A percentile compares a stretch with the other conserved stretches of the same genome.
phyloP scores from a whole-genome alignment of 495 filamentous ascomycete species.

The Lasiosphaeria hispida region DNA sequence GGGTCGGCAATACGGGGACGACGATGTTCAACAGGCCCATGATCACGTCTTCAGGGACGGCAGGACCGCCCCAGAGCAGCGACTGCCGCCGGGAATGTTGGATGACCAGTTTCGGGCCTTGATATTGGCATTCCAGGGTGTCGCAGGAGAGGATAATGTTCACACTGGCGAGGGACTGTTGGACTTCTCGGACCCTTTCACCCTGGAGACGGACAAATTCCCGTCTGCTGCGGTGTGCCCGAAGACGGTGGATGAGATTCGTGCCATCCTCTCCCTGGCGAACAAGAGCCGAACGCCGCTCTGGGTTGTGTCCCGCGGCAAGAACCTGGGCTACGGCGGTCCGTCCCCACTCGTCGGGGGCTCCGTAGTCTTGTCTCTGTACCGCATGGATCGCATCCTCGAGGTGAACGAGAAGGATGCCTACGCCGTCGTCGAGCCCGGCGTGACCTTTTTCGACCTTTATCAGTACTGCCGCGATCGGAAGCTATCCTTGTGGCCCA shows the following conservation, averaged over 20 bases:
- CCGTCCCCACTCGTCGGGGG: constrained; percentile 48
- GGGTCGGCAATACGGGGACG: no score
- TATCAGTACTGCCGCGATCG: constrained; percentile 45
- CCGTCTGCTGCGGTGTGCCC: neutral
- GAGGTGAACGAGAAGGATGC: constrained; percentile 52
- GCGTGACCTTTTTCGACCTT: constrained; percentile 53
- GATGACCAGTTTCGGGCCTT: no score
- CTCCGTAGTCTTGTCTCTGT: constrained; percentile 50
- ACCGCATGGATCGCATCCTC: constrained; percentile 52
- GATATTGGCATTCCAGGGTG: no score
- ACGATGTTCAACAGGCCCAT: no score
- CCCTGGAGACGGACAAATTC: no score
- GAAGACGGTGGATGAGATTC: neutral
- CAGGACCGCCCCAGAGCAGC: no score
- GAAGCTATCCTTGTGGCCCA: constrained; percentile 48
- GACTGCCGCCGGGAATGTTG: no score
- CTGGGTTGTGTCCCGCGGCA: neutral
- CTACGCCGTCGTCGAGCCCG: constrained; percentile 51
- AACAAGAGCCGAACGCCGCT: neutral
- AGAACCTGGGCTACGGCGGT: constrained; percentile 49
- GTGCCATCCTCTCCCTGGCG: constrained; percentile 25
- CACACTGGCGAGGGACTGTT: no score
- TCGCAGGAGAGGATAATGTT: no score
- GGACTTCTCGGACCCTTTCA: no score
- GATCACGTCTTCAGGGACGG: no score